Conservation (phyloP, 257 asterid genomes). For the Solanum microdontum region DNA sequence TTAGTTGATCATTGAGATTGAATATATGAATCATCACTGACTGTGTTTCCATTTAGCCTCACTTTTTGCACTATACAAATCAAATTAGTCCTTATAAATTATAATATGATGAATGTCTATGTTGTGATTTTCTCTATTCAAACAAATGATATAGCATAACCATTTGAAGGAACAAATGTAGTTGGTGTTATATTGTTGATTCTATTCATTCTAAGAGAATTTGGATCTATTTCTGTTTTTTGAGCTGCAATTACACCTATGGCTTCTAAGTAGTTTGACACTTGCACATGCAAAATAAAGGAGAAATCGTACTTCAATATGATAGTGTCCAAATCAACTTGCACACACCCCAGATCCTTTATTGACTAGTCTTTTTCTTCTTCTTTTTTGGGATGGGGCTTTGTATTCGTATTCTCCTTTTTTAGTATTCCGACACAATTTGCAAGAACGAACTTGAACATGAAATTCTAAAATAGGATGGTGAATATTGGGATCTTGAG, state of each 20-base stretch:
- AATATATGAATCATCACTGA: not conserved
- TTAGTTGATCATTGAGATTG: not conserved
- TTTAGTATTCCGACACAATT: not conserved
- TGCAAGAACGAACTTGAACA: no score
- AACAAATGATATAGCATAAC: conserved; percentile 11
- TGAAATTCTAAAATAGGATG: no score
- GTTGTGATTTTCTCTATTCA: not conserved
- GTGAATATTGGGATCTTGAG: no score
- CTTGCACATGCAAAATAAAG: conserved; percentile 41
- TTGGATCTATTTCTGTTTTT: conserved; percentile 70
- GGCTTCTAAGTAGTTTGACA: conserved; percentile 87
- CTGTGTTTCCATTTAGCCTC: not conserved
- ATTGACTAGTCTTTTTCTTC: not conserved
- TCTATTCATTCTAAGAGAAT: conserved; percentile 54
- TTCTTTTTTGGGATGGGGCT: not conserved
- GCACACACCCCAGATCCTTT: not conserved
- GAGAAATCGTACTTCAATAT: not conserved
- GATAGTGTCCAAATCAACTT: not conserved
- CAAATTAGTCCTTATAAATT: not conserved
- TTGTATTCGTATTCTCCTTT: not conserved
- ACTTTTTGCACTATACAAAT: not conserved
- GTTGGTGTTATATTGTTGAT: conserved; percentile 26
- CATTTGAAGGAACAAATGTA: conserved; percentile 20
- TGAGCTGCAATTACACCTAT: conserved; percentile 82
- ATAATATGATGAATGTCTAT: not conserved